Percentiles rank a stretch among this genome's conserved stretches.
These are phyloP conservation scores for Brassica carinata DNA, from an alignment of 345 rosid genomes.

Conservation along the genomic window DNA sequence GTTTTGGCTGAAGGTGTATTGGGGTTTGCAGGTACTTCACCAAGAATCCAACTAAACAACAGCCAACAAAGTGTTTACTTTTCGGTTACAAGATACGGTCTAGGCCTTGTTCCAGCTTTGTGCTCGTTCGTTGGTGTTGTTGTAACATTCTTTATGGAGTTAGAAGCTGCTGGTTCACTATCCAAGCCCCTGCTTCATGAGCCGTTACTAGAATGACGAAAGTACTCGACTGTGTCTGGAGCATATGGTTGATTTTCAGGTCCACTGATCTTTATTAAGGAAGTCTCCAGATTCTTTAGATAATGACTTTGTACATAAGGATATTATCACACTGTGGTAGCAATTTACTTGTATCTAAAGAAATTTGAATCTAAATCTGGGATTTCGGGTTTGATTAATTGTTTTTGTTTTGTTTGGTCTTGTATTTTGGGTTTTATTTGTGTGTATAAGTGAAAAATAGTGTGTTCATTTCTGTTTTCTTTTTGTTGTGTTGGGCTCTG, in stretches of 20 bases:
- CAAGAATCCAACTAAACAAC: constrained; percentile 38
- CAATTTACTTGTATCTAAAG: not conserved
- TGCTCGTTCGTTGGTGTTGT: constrained; percentile 75
- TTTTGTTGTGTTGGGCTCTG: too few relatives aligned
- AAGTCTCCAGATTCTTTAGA: constrained; percentile 5
- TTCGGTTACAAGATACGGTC: constrained; percentile 79
- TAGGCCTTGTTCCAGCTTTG: constrained; percentile 84
- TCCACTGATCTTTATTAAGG: constrained; percentile 4
- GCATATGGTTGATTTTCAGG: not conserved
- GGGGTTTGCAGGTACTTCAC: constrained; percentile 54
- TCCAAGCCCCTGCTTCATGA: constrained; percentile 49
- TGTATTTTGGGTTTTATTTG: not conserved
- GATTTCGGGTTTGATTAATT: constrained; percentile 18
- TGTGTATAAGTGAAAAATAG: not conserved
- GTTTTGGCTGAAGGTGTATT: constrained; percentile 2
- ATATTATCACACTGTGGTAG: constrained; percentile 19
- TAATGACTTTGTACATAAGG: constrained; percentile 30
- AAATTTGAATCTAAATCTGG: not conserved
- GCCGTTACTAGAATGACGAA: constrained; percentile 60
- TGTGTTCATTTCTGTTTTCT: too few relatives aligned
- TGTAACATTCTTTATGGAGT: constrained; percentile 72
- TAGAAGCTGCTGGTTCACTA: not conserved
- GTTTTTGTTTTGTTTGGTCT: not conserved
- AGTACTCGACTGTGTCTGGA: not conserved
- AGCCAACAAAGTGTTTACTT: constrained; percentile 27